phyloP scores from a whole-genome alignment of 106 monocot species.

The Dactylorhiza incarnata region DNA sequence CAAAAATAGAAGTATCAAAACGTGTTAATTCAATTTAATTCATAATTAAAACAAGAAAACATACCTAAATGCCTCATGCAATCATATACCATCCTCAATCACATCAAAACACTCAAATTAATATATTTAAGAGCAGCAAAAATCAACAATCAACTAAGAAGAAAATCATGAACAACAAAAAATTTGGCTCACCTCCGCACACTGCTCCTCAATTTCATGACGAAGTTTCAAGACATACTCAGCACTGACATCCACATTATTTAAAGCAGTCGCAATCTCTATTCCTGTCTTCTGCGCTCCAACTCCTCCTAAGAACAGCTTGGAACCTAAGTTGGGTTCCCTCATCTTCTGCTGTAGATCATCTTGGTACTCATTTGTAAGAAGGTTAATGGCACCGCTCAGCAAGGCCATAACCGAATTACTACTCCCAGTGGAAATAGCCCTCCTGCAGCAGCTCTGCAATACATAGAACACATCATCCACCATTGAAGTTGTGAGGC shows the following conservation, averaged over 20 bases:
- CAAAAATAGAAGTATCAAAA: too few species aligned
- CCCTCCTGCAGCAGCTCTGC: constrained; percentile 91
- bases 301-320: constrained; percentile 77
- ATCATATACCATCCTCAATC: background rate
- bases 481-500: constrained; percentile 89
- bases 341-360: constrained; percentile 86
- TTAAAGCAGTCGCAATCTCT: constrained; percentile 82
- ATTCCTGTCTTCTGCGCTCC: constrained; percentile 79
- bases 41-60: background rate
- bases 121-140: background rate
- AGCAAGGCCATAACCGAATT: constrained; percentile 84
- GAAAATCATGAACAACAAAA: constrained; percentile 4
- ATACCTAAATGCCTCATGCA: background rate
- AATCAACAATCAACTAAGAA: background rate
- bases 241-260: constrained; percentile 87
- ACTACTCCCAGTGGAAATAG: constrained; percentile 72
- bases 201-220: constrained; percentile 93
- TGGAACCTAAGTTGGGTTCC: constrained; percentile 79
- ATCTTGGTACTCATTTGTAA: constrained; percentile 88
- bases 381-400: constrained; percentile 65
- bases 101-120: background rate
- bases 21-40: too few species aligned
- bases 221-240: constrained; percentile 85
- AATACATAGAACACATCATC: constrained; percentile 94
- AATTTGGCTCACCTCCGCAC: constrained; percentile 53